Conservation (phyloP, 164 flowering plant species). For the Malania oleifera region DNA sequence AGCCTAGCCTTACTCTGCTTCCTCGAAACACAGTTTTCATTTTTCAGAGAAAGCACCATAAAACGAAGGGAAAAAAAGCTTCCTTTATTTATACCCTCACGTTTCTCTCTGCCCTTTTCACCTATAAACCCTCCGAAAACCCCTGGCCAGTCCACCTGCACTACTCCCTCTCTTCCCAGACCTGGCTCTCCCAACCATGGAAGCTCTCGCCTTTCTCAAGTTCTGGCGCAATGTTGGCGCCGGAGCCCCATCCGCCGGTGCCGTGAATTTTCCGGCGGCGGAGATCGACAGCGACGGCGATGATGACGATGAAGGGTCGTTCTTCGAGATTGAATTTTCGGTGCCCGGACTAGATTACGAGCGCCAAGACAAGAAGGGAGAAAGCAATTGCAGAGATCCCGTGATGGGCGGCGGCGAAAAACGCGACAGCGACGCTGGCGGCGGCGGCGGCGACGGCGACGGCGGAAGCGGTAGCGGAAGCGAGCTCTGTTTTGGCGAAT, state of each 20-base stretch:
- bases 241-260: slow-evolving; percentile 6
- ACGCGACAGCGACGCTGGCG: too few relatives aligned
- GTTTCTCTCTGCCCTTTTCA: too few relatives aligned
- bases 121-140: slow-evolving; percentile 11
- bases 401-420: not conserved
- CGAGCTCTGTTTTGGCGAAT: too few relatives aligned
- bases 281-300: slow-evolving; percentile 9
- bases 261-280: not conserved
- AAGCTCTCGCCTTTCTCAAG: slow-evolving; percentile 29
- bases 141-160: not conserved
- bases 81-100: not conserved
- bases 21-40: slow-evolving; percentile 23
- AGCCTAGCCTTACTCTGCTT: slow-evolving; percentile 12
- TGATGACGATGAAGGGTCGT: slow-evolving; percentile 36
- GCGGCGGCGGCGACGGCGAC: too few relatives aligned
- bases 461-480: too few relatives aligned
- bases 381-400: not conserved
- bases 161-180: slow-evolving; percentile 7
- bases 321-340: slow-evolving; percentile 36
- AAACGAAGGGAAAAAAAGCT: slow-evolving; percentile 22
- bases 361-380: not conserved
- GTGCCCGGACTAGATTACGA: not conserved
- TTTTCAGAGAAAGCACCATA: slow-evolving; percentile 4
- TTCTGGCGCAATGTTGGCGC: slow-evolving; percentile 15
- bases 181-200: slow-evolving; percentile 22